Evolutionary conservation across 208 protist species (phyloP), one percentile per base, ranked within the genome.

Genomic region (Acanthamoeba polyphaga): DNA sequence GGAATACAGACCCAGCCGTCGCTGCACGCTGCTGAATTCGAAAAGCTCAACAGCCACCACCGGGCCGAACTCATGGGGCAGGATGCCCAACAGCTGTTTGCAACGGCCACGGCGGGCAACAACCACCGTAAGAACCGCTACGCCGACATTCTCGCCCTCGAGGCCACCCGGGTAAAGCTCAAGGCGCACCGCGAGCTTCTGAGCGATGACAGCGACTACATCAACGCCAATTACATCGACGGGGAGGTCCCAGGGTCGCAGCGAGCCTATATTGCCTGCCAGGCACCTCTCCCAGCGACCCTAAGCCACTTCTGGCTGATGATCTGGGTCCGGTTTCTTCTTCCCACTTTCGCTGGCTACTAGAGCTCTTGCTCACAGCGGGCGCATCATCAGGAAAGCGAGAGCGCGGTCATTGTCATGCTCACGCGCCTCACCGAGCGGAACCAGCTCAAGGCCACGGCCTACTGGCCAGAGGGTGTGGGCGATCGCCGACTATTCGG

Each of bases 341-440:
- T 46, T n/a, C 43, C 43, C 9, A 3, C 6, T 46, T 46, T 46
- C 22, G 13, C 15, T 24, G 12, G 70, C 17, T 64, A n/a, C 15
- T 27, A 0, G 8, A 7, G 29, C 60, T 27, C 15, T 43, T 46
- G 34, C 70, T 46, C 1, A 32, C 24, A 9, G n/a, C 0, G 7
- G 43, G 6, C 43, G 43, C 43, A 46, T 46, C 46, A n/a, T 49
- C 70, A 78, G 70, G 84, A 90, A n/a, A 90, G 24, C 84, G 32
- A 90, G 29, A 53, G 84, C 53, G n/a, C 84, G 8, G 84, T 90
- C 3, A 15, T 97, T 0, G 76, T 95, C 32, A 97, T 97, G 96
- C 85, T 97, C 24, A 95, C 95, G 15, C 92, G 88, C 27, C 88
- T 93, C 19, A 34, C 38, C 6, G 87, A 92, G 55, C 49, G 82